Base-by-base conservation (phyloP, 768 basidiomycete genomes). In the Leucosporidium yakuticum region DNA sequence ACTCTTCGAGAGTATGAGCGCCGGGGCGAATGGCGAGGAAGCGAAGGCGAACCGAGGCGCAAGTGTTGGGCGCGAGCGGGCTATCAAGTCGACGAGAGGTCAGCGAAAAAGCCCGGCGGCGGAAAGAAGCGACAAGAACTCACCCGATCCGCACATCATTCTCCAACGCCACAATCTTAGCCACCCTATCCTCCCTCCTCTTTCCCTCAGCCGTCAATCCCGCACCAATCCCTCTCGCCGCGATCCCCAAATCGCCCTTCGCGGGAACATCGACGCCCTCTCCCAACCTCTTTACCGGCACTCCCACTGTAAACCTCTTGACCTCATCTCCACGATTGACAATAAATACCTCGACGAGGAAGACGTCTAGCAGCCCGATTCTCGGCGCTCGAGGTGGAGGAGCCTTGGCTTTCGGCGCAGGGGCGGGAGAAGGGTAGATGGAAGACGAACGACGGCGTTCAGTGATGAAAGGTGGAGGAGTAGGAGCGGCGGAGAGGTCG, bases 21-120 rank as follows among this genome's bases (percentile, higher is more conserved):
- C 51, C 74, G 71, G 51, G 78, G 74, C 58, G 31, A 57, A 68
- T 50, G 4, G 70, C 70, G 32, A 71, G 63, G 57, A 71, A 68
- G 44, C 70, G 53, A 9, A 71, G n/a, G 1, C 63, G 55, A 20
- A 63, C 60, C 7, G 63, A 62, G 15, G 66, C 63, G 34, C 66
- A 71, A 15, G 55, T 58, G 36, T 65, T 32, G 5, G 70, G 70
- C 0, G 66, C 70, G 60, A 71, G 65, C 0, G 66, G 70, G 4
- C 69, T 70, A 62, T 15, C n/a, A 15, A 7, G 14, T 8, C 39
- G 39, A 44, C 19, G 44, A 21, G 32, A 49, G 54, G 23, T 25
- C 32, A 7, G 20, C 17, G 14, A 5, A 19, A 48, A 20, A 5
- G 4, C 19, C 7, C 23, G 4, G 5, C 9, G 15, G 32, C n/a